Base-by-base conservation (phyloP, 495 filamentous ascomycete species). In the Talaromyces trachyspermus region DNA sequence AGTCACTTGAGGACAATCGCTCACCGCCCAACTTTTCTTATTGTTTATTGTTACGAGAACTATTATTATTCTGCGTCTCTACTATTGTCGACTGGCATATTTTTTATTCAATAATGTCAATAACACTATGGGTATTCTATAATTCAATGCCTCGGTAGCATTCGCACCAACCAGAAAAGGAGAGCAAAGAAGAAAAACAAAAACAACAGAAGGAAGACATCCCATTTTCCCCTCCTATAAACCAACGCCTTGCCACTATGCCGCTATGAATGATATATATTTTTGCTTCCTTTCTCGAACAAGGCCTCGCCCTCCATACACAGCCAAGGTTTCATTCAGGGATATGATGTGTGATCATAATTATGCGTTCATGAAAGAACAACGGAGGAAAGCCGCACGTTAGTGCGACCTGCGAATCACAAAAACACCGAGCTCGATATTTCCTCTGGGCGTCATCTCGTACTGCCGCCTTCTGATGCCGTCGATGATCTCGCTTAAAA, bases 401-500 rank as follows among this genome's bases (percentile, higher is more conserved):
- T 59, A 72, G 37, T 65, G 60, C 17, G 66, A 66, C 46, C 75
- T 68, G 46, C 75, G 72, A 49, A 84, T 73, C 43, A 84, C 74
- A 45, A 82, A 84, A 26, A 84, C 69, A 3, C 80, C 80, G 29
- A 84, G 64, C 52, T 84, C 80, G 25, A 84, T 64, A 0, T 72
- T 76, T 35, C 74, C 72, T 5, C 54, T 64, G 43, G 64, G 71
- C 26, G 68, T 62, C 18, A 54, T 65, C 23, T 63, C 62, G 46
- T 74, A 77, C 9, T 62, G 63, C 32, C 70, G 63, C 54, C 60
- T 62, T 56, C 65, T 69, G 48, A 87, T 74, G 15, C 81, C 80
- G 26, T 84, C 77, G 39, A 83, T 66, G 43, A 87, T 77, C 53
- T 85, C 78, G 38, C 77, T 66, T 19, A 85, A 68, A 12, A 86